Percentiles rank a stretch among this genome's conserved stretches.
These are phyloP conservation scores for Dendryphion nanum DNA, from an alignment of 2,329 filamentous ascomycete species.

Conservation along the genomic window DNA sequence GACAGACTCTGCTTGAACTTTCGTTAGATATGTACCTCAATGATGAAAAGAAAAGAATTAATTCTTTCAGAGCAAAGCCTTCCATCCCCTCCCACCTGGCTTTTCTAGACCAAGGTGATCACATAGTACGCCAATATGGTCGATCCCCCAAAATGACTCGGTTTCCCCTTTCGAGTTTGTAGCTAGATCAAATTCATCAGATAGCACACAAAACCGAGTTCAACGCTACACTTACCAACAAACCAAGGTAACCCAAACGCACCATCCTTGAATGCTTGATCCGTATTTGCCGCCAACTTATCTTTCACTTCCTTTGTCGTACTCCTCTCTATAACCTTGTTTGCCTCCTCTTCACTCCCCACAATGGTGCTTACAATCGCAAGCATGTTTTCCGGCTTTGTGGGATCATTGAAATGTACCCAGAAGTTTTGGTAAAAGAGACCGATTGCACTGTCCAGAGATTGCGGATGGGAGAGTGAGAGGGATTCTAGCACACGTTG, in stretches of 20 bases:
- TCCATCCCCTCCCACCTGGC: conserved; percentile 34
- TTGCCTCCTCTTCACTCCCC: conserved; percentile 45
- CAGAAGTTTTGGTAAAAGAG: conserved; percentile 54
- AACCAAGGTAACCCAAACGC: conserved; percentile 64
- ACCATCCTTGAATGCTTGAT: conserved; percentile 51
- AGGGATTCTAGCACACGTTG: conserved; percentile 56
- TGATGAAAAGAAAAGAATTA: background rate
- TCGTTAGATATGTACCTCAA: too few relatives aligned
- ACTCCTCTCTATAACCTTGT: conserved; percentile 41
- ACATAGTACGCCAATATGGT: conserved; percentile 57
- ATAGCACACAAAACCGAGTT: background rate
- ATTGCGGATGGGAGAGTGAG: conserved; percentile 40
- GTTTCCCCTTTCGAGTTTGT: conserved; percentile 54
- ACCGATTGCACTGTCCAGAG: conserved; percentile 43
- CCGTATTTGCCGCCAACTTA: conserved; percentile 49
- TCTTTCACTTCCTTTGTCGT: conserved; percentile 47
- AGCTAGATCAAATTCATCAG: conserved; percentile 32
- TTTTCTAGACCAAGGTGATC: conserved; percentile 54
- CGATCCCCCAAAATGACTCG: conserved; percentile 60
- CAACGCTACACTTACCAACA: conserved; percentile 28
- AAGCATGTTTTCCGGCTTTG: conserved; percentile 45
- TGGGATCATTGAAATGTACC: conserved; percentile 49
- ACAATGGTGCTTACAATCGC: conserved; percentile 47
- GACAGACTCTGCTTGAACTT: too few relatives aligned
- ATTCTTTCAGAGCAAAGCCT: conserved; percentile 34